Evolutionary conservation across 345 rosid species (phyloP).

Genomic region (Eucalyptus camaldulensis): DNA sequence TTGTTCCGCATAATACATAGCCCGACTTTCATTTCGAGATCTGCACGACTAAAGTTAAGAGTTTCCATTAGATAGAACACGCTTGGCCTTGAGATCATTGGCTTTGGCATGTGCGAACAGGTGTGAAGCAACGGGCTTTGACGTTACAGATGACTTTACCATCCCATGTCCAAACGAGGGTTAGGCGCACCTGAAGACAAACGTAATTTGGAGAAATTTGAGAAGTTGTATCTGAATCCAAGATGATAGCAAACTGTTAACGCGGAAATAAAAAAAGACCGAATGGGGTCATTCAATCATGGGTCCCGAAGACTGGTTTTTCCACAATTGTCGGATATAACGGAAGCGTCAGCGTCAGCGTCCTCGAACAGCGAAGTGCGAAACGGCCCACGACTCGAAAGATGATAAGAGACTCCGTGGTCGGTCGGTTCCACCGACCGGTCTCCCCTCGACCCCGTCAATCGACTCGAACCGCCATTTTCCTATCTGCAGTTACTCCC

Average conservation of each 20-base stretch:
- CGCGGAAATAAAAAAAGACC: background rate
- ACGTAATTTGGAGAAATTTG: background rate
- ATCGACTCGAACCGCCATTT: background rate
- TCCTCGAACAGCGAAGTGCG: background rate
- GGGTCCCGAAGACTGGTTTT: too few species aligned
- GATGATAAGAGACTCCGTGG: background rate
- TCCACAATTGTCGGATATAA: background rate
- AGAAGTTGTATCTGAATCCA: accelerated
- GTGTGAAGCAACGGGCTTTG: background rate
- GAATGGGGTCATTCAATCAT: background rate
- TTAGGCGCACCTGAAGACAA: background rate
- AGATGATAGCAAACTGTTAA: background rate
- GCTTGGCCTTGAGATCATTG: background rate
- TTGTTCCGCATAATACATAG: background rate
- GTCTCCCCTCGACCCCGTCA: background rate
- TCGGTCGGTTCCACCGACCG: background rate
- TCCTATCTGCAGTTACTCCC: background rate
- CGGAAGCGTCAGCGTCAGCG: background rate
- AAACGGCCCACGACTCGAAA: background rate
- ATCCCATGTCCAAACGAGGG: background rate
- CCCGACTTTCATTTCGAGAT: background rate
- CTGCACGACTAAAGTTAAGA: background rate
- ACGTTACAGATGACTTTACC: background rate
- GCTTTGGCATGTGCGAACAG: background rate
- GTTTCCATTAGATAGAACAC: background rate